Evolutionary conservation across 768 basidiomycete species (phyloP).

Genomic region (Phallus indusiatus): DNA sequence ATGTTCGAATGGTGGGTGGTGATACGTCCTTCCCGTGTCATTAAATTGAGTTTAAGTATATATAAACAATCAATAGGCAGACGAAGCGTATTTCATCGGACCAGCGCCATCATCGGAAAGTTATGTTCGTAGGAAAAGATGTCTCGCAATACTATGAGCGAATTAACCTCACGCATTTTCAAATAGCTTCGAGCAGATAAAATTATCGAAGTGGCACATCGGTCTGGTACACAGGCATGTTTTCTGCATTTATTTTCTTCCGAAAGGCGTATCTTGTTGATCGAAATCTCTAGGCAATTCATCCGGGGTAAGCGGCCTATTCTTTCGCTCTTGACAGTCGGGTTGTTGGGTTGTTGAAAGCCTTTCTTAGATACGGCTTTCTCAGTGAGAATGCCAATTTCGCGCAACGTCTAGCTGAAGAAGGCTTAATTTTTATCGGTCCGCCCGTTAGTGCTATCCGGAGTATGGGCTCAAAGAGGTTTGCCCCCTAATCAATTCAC

Average conservation of each 20-base stretch:
- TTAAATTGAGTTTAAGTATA: background rate
- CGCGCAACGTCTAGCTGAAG: conserved; percentile 59
- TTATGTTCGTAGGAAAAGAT: conserved; percentile 52
- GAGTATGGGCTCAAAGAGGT: conserved; percentile 96
- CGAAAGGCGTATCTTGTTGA: conserved; percentile 1
- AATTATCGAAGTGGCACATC: conserved; percentile 74
- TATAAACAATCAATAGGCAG: conserved; percentile 37
- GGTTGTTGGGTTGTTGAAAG: background rate
- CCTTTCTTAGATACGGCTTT: conserved; percentile 62
- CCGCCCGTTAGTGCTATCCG: conserved; percentile 82
- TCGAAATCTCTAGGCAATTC: conserved; percentile 57
- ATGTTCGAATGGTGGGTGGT: conserved; percentile 62
- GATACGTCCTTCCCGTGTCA: background rate
- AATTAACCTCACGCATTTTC: too few relatives aligned
- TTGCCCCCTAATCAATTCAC: background rate
- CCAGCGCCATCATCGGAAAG: conserved; percentile 84
- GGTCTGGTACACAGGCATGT: conserved; percentile 75
- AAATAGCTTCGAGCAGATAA: conserved; percentile 74
- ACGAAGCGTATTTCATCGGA: conserved; percentile 89
- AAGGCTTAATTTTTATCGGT: conserved; percentile 84
- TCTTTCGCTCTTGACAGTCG: background rate
- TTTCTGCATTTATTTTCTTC: background rate
- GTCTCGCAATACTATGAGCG: too few relatives aligned
- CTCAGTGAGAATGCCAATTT: conserved; percentile 87
- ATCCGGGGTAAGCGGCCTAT: conserved; percentile 65